Base-by-base conservation (phyloP, 106 monocot genomes). In the Posidonia australis region DNA sequence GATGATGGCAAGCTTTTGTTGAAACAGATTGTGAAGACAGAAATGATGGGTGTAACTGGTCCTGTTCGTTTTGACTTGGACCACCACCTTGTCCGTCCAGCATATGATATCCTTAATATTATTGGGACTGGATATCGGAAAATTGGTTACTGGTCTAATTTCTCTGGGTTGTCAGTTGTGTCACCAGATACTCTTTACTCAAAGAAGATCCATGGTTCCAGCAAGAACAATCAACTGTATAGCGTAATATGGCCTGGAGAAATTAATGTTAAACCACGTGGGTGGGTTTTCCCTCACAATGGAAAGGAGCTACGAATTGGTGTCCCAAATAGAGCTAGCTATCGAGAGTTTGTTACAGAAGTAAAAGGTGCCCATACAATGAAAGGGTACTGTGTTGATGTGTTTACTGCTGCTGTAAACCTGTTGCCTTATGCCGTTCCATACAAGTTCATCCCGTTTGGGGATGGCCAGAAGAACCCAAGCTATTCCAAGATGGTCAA, bases 31-130 rank as follows among this genome's bases (percentile, higher is more conserved):
- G 68, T 65, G 1, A 52, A 70, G 22, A 71, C 66, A 13, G 42
- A 80, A 65, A 79, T 79, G 20, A 56, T 62, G 0, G 90, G 90
- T 22, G 68, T 79, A 46, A 79, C 83, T 58, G 90, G 90, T 48
- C 66, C 13, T 17, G 26, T 91, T 29, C 59, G 62, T 13, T 91
- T 86, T 58, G 73, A 81, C 73, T 64, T 74, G 3, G 53, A 74
- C 28, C 65, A 71, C 46, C 44, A 83, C 36, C 74, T 86, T 53
- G 56, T 86, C 16, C 73, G 32, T 44, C 90, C 90, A 13, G 77
- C 90, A 26, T 91, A 83, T 70, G 90, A 91, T 61, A 81, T 91
- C 25, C 52, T 86, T 13, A 91, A 86, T 67, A 69, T 91, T 16
- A 41, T 83, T 60, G 90, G 90, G 41, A 81, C 67, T 20, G 90